Percentiles rank a stretch among this genome's conserved stretches.
Conservation (phyloP, 1,284 basidiomycete species). For the Kalmanozyma brasiliensis region DNA sequence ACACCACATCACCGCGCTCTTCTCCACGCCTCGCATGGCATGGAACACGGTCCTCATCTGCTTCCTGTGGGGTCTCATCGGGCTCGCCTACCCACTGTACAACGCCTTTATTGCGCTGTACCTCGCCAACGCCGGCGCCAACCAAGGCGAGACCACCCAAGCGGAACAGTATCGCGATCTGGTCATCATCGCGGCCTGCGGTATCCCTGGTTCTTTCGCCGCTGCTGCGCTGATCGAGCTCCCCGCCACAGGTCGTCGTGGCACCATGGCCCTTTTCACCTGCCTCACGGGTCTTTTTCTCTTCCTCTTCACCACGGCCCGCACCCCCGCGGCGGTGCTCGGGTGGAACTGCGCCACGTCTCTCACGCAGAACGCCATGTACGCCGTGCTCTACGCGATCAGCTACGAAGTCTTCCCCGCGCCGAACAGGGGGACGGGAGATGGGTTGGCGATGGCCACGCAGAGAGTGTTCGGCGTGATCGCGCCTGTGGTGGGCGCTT, state of each 20-base stretch:
- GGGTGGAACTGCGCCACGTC: slow-evolving; percentile 78
- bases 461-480: slow-evolving; percentile 77
- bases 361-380: slow-evolving; percentile 76
- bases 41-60: slow-evolving; percentile 75
- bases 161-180: slow-evolving; percentile 75
- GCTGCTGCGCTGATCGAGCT: slow-evolving; percentile 74
- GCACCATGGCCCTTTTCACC: slow-evolving; percentile 75
- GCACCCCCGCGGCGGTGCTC: slow-evolving; percentile 74
- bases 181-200: slow-evolving; percentile 75
- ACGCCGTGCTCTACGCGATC: slow-evolving; percentile 76
- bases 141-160: slow-evolving; percentile 62
- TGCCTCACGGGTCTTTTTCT: slow-evolving; percentile 77
- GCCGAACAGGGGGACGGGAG: slow-evolving; percentile 78
- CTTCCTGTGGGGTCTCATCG: slow-evolving; percentile 76
- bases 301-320: slow-evolving; percentile 76
- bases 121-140: slow-evolving; percentile 71
- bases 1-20: slow-evolving; percentile 74
- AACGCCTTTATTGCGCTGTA: slow-evolving; percentile 76
- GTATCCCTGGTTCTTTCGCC: slow-evolving; percentile 74
- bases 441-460: slow-evolving; percentile 75
- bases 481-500: slow-evolving; percentile 77
- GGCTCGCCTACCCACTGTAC: slow-evolving; percentile 79
- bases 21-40: slow-evolving; percentile 75
- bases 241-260: slow-evolving; percentile 75
- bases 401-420: slow-evolving; percentile 78